phyloP scores from a whole-genome alignment of 805 yeast genomes.

The Teunomyces pallodes region DNA sequence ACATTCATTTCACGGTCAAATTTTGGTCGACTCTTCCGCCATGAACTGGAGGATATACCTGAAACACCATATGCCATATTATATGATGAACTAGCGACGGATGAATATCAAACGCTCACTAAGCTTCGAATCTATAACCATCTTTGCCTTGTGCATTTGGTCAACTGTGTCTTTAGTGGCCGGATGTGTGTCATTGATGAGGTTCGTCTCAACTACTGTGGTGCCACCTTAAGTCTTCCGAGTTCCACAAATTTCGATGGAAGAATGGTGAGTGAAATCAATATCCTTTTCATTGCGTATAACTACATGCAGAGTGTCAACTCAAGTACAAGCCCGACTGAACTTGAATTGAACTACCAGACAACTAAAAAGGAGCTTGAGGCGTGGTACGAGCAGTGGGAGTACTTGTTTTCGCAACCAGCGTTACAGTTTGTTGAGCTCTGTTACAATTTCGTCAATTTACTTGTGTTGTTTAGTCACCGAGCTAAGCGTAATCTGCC shows the following conservation, averaged over 20 bases:
- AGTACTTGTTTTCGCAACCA: conserved; percentile 64
- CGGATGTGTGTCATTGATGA: conserved; percentile 62
- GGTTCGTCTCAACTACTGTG: conserved; percentile 55
- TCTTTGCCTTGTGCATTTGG: conserved; percentile 62
- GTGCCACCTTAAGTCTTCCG: conserved; percentile 53
- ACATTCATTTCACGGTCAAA: conserved; percentile 55
- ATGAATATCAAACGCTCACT: conserved; percentile 52
- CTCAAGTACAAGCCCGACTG: conserved; percentile 7
- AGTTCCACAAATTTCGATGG: conserved; percentile 77
- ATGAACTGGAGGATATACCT: background rate
- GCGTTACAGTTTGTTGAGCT: conserved; percentile 72
- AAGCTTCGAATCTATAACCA: conserved; percentile 71
- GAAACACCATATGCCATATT: conserved; percentile 20
- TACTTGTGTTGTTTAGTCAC: conserved; percentile 47
- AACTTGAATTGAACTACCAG: conserved; percentile 15
- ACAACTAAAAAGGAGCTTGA: conserved; percentile 48
- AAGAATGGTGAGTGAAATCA: conserved; percentile 76
- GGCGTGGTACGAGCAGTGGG: conserved; percentile 70
- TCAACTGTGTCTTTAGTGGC: conserved; percentile 65
- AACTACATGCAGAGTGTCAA: conserved; percentile 32
- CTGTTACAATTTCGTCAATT: conserved; percentile 60
- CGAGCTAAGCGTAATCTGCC: conserved; percentile 15
- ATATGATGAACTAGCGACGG: conserved; percentile 32
- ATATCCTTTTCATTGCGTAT: conserved; percentile 57
- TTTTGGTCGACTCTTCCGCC: conserved; percentile 36